Evolutionary conservation across 495 filamentous ascomycete species (phyloP).

Genomic region (Emericellopsis terricola): DNA sequence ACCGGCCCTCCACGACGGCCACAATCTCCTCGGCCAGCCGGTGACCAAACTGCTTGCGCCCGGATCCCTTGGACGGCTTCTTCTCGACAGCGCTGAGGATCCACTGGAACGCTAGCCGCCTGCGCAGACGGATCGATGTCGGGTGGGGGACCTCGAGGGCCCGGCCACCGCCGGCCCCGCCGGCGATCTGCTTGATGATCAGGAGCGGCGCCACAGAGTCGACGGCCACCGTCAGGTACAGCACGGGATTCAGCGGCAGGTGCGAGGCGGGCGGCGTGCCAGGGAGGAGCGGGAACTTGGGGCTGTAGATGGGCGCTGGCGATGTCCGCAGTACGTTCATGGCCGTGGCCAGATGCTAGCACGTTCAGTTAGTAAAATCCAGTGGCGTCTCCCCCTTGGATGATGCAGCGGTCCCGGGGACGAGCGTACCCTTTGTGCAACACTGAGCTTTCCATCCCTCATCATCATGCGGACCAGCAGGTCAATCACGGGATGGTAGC

Average conservation of each 20-base stretch:
- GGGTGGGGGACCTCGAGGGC: conserved; percentile 72
- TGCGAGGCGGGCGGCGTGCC: conserved; percentile 52
- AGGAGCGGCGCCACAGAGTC: conserved; percentile 90
- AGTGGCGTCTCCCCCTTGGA: neutral
- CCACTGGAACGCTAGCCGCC: conserved; percentile 66
- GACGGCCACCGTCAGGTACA: conserved; percentile 72
- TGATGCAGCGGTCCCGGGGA: conserved; percentile 5
- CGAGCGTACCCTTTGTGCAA: conserved; percentile 70
- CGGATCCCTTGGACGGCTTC: conserved; percentile 44
- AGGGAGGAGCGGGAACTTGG: conserved; percentile 50
- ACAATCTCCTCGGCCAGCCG: conserved; percentile 78
- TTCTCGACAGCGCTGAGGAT: conserved; percentile 67
- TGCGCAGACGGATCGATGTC: conserved; percentile 51
- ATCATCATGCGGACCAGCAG: conserved; percentile 86
- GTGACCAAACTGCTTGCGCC: conserved; percentile 46
- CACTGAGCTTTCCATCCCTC: conserved; percentile 68
- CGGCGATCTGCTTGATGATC: conserved; percentile 54
- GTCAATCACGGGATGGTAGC: conserved; percentile 65
- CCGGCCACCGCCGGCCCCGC: conserved; percentile 68
- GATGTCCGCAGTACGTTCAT: conserved; percentile 76
- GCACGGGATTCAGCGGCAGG: conserved; percentile 58
- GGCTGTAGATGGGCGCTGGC: conserved; percentile 52
- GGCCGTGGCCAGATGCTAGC: conserved; percentile 67
- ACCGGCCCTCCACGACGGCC: conserved; percentile 71
- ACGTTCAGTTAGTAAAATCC: conserved; percentile 5